Evolutionary conservation across 2,329 filamentous ascomycete species (phyloP).

Genomic region (Cordyceps fumosorosea): DNA sequence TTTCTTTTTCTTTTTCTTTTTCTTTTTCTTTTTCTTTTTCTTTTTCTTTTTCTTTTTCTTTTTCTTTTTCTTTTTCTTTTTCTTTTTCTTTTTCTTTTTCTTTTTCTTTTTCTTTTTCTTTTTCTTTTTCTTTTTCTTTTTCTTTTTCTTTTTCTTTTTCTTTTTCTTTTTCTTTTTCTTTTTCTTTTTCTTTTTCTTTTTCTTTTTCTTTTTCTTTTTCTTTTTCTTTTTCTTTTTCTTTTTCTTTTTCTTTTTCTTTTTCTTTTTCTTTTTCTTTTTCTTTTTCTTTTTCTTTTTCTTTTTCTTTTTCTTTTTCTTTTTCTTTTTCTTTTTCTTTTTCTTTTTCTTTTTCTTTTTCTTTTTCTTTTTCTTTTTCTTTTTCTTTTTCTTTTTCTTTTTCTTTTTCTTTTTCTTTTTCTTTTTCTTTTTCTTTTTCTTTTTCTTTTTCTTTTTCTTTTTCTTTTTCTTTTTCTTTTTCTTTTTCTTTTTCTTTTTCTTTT

Average conservation of each 20-base stretch:
- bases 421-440: no score
- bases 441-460: no score
- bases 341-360: no score
- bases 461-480: no score
- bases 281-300: no score
- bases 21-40: background rate
- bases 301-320: no score
- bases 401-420: no score
- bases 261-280: background rate
- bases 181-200: background rate
- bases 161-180: background rate
- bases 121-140: background rate
- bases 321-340: no score
- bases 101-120: background rate
- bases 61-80: background rate
- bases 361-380: no score
- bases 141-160: background rate
- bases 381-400: no score
- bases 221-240: background rate
- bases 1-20: no score
- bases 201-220: background rate
- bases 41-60: background rate
- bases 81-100: background rate
- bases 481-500: no score
- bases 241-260: background rate